Evolutionary conservation across 225 moss, liverwort and hornwort species (phyloP).

Genomic region (Pseudisothecium myosuroides): DNA sequence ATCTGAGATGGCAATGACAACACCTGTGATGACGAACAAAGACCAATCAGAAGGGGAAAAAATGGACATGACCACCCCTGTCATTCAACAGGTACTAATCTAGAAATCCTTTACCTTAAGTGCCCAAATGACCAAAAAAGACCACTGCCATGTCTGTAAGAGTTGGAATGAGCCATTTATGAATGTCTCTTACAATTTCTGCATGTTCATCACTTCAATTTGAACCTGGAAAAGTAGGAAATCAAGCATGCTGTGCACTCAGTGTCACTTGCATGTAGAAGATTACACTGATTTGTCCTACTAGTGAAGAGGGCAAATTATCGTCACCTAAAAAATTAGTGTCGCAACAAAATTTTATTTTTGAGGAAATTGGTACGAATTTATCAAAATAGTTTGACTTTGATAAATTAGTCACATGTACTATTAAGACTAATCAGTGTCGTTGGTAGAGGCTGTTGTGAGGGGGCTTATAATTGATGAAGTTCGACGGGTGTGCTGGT

Average conservation of each 20-base stretch:
- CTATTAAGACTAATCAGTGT: not conserved
- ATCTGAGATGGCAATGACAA: slow-evolving; percentile 89
- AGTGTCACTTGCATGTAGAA: not conserved
- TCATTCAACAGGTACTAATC: slow-evolving; percentile 63
- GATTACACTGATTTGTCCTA: not conserved
- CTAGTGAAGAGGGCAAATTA: not conserved
- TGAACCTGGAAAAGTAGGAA: not conserved
- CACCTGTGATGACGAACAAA: slow-evolving; percentile 66
- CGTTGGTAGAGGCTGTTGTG: not conserved
- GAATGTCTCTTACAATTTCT: not conserved
- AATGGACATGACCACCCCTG: slow-evolving; percentile 96
- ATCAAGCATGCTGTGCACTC: not conserved
- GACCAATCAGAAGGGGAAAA: slow-evolving; percentile 48
- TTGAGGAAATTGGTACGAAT: not conserved
- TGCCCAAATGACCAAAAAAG: not conserved
- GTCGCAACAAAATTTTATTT: not conserved
- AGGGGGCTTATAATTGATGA: not conserved
- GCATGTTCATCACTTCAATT: not conserved
- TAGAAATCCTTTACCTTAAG: not conserved
- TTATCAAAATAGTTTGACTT: not conserved
- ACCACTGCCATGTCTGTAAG: not conserved
- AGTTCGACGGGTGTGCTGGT: not conserved
- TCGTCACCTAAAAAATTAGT: not conserved
- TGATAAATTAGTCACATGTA: not conserved
- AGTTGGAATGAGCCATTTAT: not conserved